These are phyloP conservation scores for Tritrichomonas musculus DNA, from an alignment of 208 protist species.

Conservation along the genomic window DNA sequence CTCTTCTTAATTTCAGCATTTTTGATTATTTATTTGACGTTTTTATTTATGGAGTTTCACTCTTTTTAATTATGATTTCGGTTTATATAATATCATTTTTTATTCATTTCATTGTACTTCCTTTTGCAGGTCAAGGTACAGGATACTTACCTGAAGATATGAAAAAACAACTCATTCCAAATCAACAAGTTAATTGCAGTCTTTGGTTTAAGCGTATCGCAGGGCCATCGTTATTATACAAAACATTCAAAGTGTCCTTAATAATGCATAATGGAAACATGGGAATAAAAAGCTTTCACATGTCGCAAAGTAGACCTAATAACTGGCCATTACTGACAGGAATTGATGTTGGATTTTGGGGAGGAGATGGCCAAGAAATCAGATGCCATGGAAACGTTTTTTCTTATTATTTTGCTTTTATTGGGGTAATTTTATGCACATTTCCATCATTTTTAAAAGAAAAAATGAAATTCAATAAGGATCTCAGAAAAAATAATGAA, in stretches of 20 bases:
- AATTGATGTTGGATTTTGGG: not conserved
- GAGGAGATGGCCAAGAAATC: not conserved
- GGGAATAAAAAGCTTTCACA: not conserved
- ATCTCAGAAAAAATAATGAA: too few relatives aligned
- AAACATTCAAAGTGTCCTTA: not conserved
- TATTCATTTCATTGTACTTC: not conserved
- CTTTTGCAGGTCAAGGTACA: not conserved
- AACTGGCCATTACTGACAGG: constrained; percentile 18
- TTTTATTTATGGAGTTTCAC: not conserved
- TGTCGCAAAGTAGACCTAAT: not conserved
- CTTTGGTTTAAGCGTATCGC: not conserved
- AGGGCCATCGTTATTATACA: not conserved
- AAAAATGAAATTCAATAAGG: not conserved
- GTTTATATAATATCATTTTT: not conserved
- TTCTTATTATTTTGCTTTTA: not conserved
- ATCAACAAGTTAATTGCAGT: not conserved
- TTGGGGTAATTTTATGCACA: not conserved
- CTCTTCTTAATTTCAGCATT: not conserved
- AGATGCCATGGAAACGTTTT: constrained; percentile 4
- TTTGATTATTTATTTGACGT: not conserved
- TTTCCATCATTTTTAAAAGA: too few relatives aligned
- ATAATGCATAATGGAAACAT: not conserved
- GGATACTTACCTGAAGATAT: not conserved
- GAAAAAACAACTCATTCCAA: not conserved
- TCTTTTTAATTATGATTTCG: not conserved